A percentile compares a stretch with the other conserved stretches of the same genome.
Evolutionary conservation across 768 basidiomycete genomes (phyloP).

Genomic region (Stropharia rugosoannulata): DNA sequence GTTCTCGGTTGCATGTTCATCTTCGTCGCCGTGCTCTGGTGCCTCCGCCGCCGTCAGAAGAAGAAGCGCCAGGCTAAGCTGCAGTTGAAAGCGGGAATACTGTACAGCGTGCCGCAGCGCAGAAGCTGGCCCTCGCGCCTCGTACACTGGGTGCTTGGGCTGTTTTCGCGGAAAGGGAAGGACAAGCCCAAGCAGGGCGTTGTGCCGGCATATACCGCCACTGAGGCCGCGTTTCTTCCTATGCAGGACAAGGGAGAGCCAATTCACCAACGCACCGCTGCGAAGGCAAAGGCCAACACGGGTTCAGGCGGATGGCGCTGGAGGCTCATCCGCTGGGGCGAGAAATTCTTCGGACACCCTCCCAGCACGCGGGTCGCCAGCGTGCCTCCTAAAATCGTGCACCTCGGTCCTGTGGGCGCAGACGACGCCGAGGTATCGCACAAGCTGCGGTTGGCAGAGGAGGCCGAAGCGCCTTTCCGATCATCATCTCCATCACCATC

Average conservation of each 20-base stretch:
- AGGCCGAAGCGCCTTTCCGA: constrained; percentile 32
- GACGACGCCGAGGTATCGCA: constrained; percentile 49
- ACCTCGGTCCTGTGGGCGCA: constrained; percentile 40
- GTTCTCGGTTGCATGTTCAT: constrained; percentile 80
- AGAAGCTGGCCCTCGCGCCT: constrained; percentile 54
- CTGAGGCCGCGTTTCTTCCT: not conserved
- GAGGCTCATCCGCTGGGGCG: constrained; percentile 55
- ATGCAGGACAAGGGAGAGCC: not conserved
- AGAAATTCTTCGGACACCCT: constrained; percentile 51
- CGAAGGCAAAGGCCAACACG: not conserved
- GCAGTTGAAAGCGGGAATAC: constrained; percentile 43
- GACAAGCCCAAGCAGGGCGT: not conserved
- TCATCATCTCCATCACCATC: too few relatives aligned
- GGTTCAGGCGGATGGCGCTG: constrained; percentile 42
- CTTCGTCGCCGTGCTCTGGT: constrained; percentile 63
- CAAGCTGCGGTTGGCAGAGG: constrained; percentile 38
- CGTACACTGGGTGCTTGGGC: constrained; percentile 50
- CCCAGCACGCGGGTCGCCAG: constrained; percentile 33
- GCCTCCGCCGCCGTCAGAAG: constrained; percentile 69
- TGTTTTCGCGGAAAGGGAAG: constrained; percentile 43
- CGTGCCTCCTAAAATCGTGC: constrained; percentile 11
- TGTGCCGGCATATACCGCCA: not conserved
- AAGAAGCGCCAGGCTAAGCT: constrained; percentile 54
- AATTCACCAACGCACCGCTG: constrained; percentile 23
- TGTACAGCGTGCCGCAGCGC: constrained; percentile 46